phyloP scores from a whole-genome alignment of 148 eudicot species.

The Silene latifolia region DNA sequence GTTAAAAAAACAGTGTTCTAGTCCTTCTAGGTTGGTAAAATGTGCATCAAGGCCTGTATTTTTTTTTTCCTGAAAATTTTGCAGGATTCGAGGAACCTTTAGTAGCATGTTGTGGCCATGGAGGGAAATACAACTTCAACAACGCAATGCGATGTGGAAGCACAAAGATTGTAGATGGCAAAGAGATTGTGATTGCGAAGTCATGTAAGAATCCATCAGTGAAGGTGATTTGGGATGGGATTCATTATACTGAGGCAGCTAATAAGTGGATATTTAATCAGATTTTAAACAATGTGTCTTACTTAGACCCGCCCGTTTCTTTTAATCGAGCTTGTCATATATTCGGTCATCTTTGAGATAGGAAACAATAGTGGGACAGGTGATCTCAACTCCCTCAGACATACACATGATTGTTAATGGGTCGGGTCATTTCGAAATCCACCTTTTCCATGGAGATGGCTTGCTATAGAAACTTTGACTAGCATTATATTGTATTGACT shows the following conservation, averaged over 20 bases:
- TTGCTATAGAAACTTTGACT: too few species aligned
- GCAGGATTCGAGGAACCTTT: constrained; percentile 41
- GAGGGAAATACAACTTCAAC: constrained; percentile 44
- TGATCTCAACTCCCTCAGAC: too few species aligned
- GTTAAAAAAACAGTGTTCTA: too few species aligned
- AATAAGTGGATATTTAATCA: constrained; percentile 40
- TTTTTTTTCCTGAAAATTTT: neutral
- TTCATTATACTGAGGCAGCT: constrained; percentile 46
- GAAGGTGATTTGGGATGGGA: constrained; percentile 44
- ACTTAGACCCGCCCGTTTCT: constrained; percentile 31
- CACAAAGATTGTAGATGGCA: constrained; percentile 29
- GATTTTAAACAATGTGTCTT: constrained; percentile 17
- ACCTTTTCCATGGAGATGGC: too few species aligned
- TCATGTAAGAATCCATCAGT: constrained; percentile 33
- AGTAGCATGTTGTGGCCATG: constrained; percentile 39
- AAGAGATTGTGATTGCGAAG: constrained; percentile 32
- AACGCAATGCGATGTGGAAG: constrained; percentile 34
- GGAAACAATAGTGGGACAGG: too few species aligned
- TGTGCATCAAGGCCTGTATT: too few species aligned
- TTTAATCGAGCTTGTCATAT: constrained; percentile 22
- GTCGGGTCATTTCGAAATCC: too few species aligned
- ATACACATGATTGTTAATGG: too few species aligned
- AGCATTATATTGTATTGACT: too few species aligned
- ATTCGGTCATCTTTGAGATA: neutral
- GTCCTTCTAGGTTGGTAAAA: too few species aligned